Percentiles rank a stretch among this genome's conserved stretches.
Conservation (phyloP, 1,284 basidiomycete genomes). For the Pseudozyma sp. region DNA sequence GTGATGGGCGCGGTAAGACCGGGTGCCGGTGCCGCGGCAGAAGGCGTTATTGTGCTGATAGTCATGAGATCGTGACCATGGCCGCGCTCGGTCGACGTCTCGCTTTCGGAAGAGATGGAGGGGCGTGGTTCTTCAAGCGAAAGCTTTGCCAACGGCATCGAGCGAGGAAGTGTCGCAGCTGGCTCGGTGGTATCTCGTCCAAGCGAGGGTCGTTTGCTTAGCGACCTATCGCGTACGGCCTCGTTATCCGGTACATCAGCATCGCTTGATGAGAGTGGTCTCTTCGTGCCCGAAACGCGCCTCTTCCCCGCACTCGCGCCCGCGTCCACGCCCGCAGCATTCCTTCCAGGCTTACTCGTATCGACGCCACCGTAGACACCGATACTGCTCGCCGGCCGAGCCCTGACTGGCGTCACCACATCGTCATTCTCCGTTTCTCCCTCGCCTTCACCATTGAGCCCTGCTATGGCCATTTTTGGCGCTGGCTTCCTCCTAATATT, state of each 20-base stretch:
- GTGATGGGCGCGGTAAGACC: slow-evolving; percentile 15
- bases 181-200: slow-evolving; percentile 8
- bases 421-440: slow-evolving; percentile 5
- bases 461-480: slow-evolving; percentile 5
- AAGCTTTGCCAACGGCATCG: slow-evolving; percentile 7
- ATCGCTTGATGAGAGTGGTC: slow-evolving; percentile 18
- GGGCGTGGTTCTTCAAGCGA: slow-evolving; percentile 22
- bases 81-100: slow-evolving; percentile 36
- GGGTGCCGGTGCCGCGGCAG: not conserved
- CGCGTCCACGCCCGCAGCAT: slow-evolving; percentile 1
- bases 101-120: slow-evolving; percentile 32
- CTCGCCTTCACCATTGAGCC: not conserved
- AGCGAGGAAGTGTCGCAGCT: slow-evolving; percentile 10
- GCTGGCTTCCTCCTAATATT: slow-evolving; percentile 43
- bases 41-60: not conserved
- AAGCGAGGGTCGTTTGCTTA: slow-evolving; percentile 30
- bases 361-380: slow-evolving; percentile 9
- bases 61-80: slow-evolving; percentile 9
- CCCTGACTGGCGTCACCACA: slow-evolving; percentile 11
- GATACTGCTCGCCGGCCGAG: slow-evolving; percentile 22
- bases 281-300: slow-evolving; percentile 29
- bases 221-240: slow-evolving; percentile 9
- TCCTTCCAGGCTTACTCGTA: not conserved
- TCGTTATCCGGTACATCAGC: slow-evolving; percentile 9
- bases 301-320: slow-evolving; percentile 7